These are phyloP conservation scores for Datura wrightii DNA, from an alignment of 257 asterid genomes.

Conservation along the genomic window DNA sequence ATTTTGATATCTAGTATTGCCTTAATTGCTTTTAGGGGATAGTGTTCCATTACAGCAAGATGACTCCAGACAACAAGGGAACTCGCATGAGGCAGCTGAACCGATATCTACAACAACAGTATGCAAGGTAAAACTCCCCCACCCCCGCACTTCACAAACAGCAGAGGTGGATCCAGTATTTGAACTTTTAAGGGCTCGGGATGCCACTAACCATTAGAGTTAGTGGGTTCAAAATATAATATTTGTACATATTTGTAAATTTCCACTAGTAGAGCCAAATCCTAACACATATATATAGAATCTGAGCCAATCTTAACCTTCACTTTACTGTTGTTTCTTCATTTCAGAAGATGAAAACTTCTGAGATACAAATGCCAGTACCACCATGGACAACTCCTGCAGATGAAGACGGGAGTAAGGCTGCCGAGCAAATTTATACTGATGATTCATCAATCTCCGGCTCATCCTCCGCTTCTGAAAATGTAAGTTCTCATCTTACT, in stretches of 20 bases:
- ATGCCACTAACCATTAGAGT: no score
- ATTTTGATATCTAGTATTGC: neutral
- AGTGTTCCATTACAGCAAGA: neutral
- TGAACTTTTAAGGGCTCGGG: no score
- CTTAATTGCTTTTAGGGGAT: neutral
- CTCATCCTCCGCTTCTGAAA: conserved; percentile 27
- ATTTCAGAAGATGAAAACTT: conserved; percentile 16
- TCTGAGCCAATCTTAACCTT: no score
- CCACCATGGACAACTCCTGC: neutral
- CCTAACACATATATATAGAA: no score
- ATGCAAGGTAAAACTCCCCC: conserved; percentile 15
- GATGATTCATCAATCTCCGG: neutral
- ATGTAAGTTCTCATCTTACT: neutral
- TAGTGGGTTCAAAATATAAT: no score
- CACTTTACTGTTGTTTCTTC: neutral
- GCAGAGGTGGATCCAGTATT: neutral
- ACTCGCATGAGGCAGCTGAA: neutral
- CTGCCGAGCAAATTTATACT: neutral
- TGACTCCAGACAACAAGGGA: neutral
- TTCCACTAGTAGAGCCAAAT: no score
- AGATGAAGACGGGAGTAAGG: neutral
- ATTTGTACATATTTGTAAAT: no score
- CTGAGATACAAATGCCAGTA: neutral
- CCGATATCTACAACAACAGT: neutral
- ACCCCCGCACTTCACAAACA: neutral